Base-by-base conservation (phyloP, 371 early-diverging fungal genomes). In the Phascolomyces articulosus region DNA sequence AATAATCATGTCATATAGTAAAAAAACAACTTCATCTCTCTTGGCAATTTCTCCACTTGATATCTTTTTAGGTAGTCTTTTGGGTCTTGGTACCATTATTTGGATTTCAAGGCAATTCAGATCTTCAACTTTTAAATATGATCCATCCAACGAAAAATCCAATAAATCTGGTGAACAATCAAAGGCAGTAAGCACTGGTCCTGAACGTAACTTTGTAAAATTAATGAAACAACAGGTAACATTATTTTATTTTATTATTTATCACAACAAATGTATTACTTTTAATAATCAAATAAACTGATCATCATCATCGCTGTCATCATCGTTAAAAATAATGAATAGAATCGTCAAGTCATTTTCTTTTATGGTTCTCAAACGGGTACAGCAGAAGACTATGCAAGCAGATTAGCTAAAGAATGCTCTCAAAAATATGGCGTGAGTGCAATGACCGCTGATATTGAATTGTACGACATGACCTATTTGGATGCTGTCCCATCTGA, bases 321-420 rank as follows among this genome's bases (percentile, higher is more conserved):
- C n/a, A n/a, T n/a, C n/a, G n/a, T n/a, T n/a, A n/a, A n/a, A n/a
- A n/a, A n/a, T n/a, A n/a, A n/a, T 44, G 6, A 41, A 58, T 60
- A 87, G 87, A 87, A 83, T 65, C 88, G 89, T 65, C 80, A 82
- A 68, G 86, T 88, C 18, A 86, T 93, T 55, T 76, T 93, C 56
- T 94, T 96, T 72, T 98, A 92, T 70, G 97, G 96, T 49, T 96
- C 96, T 24, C 98, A 98, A 81, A 96, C 97, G 27, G 98, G 98
- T 61, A 96, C 96, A 23, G 99, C 98, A 23, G 96, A 98, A 77
- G 99, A 97, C 67, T 92, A 92, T 70, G 97, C 98, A 67, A 80
- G 82, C 64, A 93, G 95, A 54, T 67, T 93, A 53, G 92, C 92
- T 68, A 95, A 94, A 72, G 96, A 95, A 70, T 90, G 88, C 62